These are phyloP conservation scores for Wickerhamiella occidentalis DNA, from an alignment of 805 yeast genomes.

Conservation along the genomic window DNA sequence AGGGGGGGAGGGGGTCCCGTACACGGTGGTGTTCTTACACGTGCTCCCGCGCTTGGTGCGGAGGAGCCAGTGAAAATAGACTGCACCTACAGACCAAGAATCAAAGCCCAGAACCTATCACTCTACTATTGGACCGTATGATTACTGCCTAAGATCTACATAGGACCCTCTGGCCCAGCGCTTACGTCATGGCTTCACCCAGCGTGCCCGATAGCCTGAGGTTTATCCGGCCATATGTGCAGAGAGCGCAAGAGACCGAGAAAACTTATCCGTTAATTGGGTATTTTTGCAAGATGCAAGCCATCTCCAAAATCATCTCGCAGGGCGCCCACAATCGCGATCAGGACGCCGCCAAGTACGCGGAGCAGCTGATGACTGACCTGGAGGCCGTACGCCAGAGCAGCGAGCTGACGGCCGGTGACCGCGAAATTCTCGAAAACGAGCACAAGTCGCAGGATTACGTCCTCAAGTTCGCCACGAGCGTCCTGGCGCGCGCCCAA, in stretches of 20 bases:
- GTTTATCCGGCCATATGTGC: slow-evolving; percentile 22
- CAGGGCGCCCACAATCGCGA: slow-evolving; percentile 46
- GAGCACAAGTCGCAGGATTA: slow-evolving; percentile 46
- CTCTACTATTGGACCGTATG: no score
- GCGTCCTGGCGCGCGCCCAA: slow-evolving; percentile 44
- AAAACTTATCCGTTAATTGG: slow-evolving; percentile 52
- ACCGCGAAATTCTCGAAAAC: slow-evolving; percentile 42
- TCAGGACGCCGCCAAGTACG: slow-evolving; percentile 45
- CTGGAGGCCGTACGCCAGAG: slow-evolving; percentile 46
- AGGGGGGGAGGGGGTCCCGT: no score
- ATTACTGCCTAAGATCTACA: no score
- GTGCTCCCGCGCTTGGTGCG: no score
- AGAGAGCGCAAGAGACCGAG: slow-evolving; percentile 46
- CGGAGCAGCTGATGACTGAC: slow-evolving; percentile 51
- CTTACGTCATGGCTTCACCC: slow-evolving; percentile 1
- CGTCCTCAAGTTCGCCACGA: slow-evolving; percentile 44
- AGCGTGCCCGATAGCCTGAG: slow-evolving; percentile 21
- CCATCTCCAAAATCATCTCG: slow-evolving; percentile 58
- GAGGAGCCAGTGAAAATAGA: no score
- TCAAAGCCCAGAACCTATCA: no score
- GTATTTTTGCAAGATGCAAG: slow-evolving; percentile 59
- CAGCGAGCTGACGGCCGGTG: slow-evolving; percentile 28
- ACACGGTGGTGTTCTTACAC: no score
- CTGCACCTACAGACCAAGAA: no score
- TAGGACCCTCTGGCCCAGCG: not conserved